Evolutionary conservation across 2,329 filamentous ascomycete genomes (phyloP).

Genomic region (Fusarium duplospermum): DNA sequence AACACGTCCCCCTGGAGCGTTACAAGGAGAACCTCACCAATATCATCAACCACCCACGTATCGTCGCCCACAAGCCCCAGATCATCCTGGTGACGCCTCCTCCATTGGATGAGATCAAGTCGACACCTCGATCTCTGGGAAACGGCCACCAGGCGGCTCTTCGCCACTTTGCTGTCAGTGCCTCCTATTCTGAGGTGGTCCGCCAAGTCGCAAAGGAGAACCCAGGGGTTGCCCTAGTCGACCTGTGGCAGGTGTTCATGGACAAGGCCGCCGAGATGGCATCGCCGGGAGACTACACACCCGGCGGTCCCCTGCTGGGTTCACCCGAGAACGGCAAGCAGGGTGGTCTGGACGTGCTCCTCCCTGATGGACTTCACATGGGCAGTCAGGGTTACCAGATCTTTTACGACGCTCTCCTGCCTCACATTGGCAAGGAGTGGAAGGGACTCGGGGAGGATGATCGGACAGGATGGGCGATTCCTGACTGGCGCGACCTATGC

Average conservation of each 20-base stretch:
- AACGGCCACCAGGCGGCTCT: constrained; percentile 58
- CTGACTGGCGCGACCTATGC: constrained; percentile 58
- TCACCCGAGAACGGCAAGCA: constrained; percentile 61
- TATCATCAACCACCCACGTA: constrained; percentile 78
- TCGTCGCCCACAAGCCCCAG: constrained; percentile 76
- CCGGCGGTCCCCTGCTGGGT: constrained; percentile 60
- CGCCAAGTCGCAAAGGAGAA: constrained; percentile 75
- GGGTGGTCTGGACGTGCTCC: constrained; percentile 62
- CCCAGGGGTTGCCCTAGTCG: constrained; percentile 76
- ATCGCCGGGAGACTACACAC: constrained; percentile 67
- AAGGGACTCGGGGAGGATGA: constrained; percentile 50
- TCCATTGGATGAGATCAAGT: constrained; percentile 81
- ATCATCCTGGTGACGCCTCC: constrained; percentile 86
- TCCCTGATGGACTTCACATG: constrained; percentile 71
- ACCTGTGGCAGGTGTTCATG: constrained; percentile 86
- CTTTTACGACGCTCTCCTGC: constrained; percentile 60
- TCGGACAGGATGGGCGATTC: constrained; percentile 57
- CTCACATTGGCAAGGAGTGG: constrained; percentile 61
- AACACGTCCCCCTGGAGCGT: constrained; percentile 81
- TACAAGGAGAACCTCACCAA: constrained; percentile 79
- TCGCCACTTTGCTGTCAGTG: constrained; percentile 61
- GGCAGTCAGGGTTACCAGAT: constrained; percentile 64
- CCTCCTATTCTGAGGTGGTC: constrained; percentile 70
- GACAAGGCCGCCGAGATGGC: constrained; percentile 68
- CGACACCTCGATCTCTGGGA: constrained; percentile 60